A percentile compares a stretch with the other conserved stretches of the same genome.
These are phyloP conservation scores for Plasmodium inui DNA, from an alignment of 169 alveolate species.

Conservation along the genomic window DNA sequence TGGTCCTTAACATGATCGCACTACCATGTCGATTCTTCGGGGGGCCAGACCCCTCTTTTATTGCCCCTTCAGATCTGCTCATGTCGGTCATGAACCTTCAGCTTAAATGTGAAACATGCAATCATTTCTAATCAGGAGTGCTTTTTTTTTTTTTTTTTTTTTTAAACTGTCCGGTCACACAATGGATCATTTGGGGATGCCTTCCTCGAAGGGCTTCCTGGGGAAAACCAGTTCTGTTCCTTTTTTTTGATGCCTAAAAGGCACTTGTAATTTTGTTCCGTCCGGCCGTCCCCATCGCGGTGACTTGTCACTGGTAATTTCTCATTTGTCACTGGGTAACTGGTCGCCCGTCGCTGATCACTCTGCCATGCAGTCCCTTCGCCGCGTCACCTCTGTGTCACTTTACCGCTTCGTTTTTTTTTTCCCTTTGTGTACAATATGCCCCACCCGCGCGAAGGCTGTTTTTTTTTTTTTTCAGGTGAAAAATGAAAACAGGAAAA, in stretches of 20 bases:
- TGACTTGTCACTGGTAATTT: neutral
- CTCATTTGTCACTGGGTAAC: neutral
- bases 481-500: neutral
- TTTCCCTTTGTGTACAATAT: neutral
- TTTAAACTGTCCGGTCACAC: neutral
- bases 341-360: neutral
- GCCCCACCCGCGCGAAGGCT: neutral
- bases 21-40: neutral
- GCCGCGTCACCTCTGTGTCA: neutral
- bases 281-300: neutral
- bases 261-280: neutral
- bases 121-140: neutral
- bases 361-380: neutral
- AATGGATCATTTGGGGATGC: neutral
- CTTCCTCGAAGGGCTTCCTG: neutral
- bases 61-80: neutral
- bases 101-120: neutral
- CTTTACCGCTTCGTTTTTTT: neutral
- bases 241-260: neutral
- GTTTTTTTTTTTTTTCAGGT: neutral
- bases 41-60: neutral
- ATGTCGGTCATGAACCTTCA: neutral
- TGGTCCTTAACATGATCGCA: neutral
- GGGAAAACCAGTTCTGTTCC: neutral
- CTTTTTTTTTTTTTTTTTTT: too few relatives aligned